A percentile compares a stretch with the other conserved stretches of the same genome.
Evolutionary conservation across 78 protist genomes (phyloP).

Genomic region (Protostelium mycophagum): DNA sequence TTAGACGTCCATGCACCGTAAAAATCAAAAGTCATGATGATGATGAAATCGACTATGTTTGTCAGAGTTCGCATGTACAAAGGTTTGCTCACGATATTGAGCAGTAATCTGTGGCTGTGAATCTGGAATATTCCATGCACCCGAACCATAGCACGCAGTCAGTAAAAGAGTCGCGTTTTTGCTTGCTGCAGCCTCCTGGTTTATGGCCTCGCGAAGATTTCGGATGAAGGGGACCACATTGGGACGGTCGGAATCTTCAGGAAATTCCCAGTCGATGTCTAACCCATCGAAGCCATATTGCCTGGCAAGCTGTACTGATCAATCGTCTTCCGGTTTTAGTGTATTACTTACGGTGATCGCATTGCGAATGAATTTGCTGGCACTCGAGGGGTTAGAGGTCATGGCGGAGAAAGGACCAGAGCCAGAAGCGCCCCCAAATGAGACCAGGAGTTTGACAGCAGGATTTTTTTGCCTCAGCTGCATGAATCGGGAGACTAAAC

Average conservation of each 20-base stretch:
- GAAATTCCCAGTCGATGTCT: slow-evolving; percentile 43
- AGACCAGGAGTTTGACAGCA: neutral
- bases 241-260: neutral
- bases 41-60: neutral
- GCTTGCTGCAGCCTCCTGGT: neutral
- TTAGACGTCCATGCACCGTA: neutral
- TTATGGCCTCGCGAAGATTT: neutral
- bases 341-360: neutral
- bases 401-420: neutral
- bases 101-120: neutral
- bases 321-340: neutral
- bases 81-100: neutral
- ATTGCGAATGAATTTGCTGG: neutral
- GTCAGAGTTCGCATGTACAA: neutral
- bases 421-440: neutral
- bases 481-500: neutral
- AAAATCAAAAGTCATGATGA: neutral
- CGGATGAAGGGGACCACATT: neutral
- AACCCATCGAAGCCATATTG: slow-evolving; percentile 20
- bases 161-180: neutral
- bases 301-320: neutral
- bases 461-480: neutral
- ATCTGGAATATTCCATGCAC: neutral
- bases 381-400: neutral
- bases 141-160: neutral